phyloP scores from a whole-genome alignment of 495 filamentous ascomycete species.

The Neohortaea acidophila region DNA sequence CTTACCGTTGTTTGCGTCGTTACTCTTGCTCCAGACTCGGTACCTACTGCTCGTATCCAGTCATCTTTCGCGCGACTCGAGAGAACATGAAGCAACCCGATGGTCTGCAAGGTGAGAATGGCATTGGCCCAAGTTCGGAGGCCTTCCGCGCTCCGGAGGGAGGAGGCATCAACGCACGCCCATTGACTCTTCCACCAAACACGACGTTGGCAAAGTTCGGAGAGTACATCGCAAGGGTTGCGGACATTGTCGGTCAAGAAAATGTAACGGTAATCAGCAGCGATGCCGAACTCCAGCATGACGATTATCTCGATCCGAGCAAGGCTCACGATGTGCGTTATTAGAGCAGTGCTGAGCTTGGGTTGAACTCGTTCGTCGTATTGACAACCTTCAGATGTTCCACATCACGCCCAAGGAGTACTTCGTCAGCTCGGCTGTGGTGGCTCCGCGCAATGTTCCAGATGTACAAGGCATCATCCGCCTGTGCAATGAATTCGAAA shows the following conservation, averaged over 20 bases:
- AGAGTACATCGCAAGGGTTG: not conserved
- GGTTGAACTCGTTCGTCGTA: too few species aligned
- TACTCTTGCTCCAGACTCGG: too few species aligned
- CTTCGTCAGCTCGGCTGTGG: constrained; percentile 27
- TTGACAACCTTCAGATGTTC: too few species aligned
- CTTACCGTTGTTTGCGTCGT: too few species aligned
- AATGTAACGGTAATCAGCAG: not conserved
- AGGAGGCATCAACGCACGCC: not conserved
- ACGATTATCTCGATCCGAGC: not conserved
- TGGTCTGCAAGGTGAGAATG: too few species aligned
- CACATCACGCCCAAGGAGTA: constrained; percentile 12
- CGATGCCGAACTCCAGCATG: not conserved
- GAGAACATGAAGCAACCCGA: too few species aligned
- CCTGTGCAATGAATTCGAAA: constrained; percentile 33
- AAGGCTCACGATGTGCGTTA: not conserved
- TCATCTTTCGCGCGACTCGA: too few species aligned
- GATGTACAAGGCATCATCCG: constrained; percentile 36
- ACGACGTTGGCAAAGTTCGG: not conserved
- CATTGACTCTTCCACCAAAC: not conserved
- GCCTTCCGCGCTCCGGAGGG: not conserved
- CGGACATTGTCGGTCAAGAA: not conserved
- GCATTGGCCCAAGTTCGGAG: too few species aligned
- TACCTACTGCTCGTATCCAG: too few species aligned
- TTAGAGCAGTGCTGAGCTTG: too few species aligned
- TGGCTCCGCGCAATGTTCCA: constrained; percentile 29